These are phyloP conservation scores for Ophiocytium majus DNA, from an alignment of 352 stramenopile genomes.

Conservation along the genomic window DNA sequence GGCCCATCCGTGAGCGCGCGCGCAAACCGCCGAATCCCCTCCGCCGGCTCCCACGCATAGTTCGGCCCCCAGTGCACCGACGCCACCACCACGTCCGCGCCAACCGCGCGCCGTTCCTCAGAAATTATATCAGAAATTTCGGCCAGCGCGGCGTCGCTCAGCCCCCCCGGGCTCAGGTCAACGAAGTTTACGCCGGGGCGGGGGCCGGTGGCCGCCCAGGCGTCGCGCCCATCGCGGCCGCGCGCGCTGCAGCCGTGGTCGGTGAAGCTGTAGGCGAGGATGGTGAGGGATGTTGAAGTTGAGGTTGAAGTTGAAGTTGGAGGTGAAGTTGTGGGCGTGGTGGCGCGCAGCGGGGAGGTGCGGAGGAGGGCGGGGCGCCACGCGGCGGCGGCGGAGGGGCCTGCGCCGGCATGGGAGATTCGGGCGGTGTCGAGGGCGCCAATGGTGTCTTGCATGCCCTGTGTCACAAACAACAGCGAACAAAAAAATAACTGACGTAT, in stretches of 20 bases:
- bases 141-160: not conserved
- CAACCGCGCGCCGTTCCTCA: not conserved
- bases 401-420: conserved; percentile 11
- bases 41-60: conserved; percentile 8
- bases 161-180: not conserved
- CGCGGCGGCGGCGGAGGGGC: not conserved
- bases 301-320: no score
- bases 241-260: not conserved
- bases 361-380: conserved; percentile 18
- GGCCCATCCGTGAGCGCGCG: not conserved
- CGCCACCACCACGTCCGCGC: not conserved
- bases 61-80: conserved; percentile 27
- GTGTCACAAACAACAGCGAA: no score
- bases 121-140: conserved; percentile 2
- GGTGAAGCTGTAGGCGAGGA: conserved; percentile 19
- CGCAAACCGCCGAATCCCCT: not conserved
- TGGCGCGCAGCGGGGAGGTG: not conserved
- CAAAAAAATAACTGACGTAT: no score
- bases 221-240: not conserved
- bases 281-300: no score
- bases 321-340: no score
- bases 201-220: not conserved
- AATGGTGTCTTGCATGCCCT: conserved; percentile 1
- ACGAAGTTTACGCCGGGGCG: conserved; percentile 14
- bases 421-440: not conserved